Evolutionary conservation across 257 asterid genomes (phyloP).

Genomic region (Scutellaria baicalensis): DNA sequence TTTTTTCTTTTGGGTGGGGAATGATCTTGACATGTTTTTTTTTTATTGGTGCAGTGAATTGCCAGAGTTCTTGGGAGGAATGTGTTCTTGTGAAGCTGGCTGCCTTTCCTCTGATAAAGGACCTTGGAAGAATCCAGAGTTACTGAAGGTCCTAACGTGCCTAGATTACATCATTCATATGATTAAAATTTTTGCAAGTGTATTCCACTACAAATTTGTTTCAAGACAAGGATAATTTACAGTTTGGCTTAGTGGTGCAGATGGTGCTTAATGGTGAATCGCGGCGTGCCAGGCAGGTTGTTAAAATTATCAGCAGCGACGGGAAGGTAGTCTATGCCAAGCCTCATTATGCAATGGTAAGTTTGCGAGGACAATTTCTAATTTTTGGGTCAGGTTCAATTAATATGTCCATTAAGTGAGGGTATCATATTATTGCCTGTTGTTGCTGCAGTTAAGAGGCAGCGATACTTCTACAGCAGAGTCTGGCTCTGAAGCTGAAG

Average conservation of each 20-base stretch:
- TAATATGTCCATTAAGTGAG: not conserved
- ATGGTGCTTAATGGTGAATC: constrained; percentile 79
- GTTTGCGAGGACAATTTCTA: constrained; percentile 1
- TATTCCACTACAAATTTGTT: not conserved
- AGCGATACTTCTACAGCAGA: constrained; percentile 76
- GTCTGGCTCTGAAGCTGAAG: constrained; percentile 86
- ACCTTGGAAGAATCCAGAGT: constrained; percentile 75
- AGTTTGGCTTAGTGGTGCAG: constrained; percentile 35
- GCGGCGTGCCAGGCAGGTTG: constrained; percentile 77
- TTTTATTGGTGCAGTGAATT: constrained; percentile 44
- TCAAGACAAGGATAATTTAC: constrained; percentile 2
- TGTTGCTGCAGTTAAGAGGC: constrained; percentile 44
- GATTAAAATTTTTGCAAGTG: not conserved
- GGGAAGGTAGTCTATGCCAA: constrained; percentile 95
- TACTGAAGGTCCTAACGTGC: constrained; percentile 47
- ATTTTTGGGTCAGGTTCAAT: not conserved
- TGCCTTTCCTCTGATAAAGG: constrained; percentile 84
- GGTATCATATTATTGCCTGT: not conserved
- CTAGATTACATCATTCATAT: not conserved
- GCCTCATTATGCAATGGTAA: constrained; percentile 74
- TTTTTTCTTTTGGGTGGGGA: not conserved
- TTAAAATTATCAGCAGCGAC: constrained; percentile 82
- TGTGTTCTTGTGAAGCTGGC: constrained; percentile 73
- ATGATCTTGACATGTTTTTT: constrained; percentile 1
- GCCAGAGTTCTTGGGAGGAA: constrained; percentile 79